phyloP scores from a whole-genome alignment of 768 basidiomycete genomes.

The Podaxis carcinomalis region DNA sequence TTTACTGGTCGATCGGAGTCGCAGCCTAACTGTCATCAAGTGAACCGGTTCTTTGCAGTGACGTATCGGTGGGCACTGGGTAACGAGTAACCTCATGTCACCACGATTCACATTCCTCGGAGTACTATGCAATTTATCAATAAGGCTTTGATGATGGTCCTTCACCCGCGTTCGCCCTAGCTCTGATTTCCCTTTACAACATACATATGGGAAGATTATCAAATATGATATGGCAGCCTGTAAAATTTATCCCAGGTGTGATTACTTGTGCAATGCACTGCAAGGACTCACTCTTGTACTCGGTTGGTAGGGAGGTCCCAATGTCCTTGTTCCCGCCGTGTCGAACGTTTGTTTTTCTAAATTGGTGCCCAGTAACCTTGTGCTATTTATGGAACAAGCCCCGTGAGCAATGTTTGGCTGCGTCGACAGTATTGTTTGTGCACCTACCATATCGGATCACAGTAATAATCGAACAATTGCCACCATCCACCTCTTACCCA shows the following conservation, averaged over 20 bases:
- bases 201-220: neutral
- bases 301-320: neutral
- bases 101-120: too few species aligned
- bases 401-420: constrained; percentile 3
- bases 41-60: neutral
- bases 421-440: neutral
- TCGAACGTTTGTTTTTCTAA: neutral
- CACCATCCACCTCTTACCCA: neutral
- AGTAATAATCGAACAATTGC: constrained; percentile 11
- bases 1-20: neutral
- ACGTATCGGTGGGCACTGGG: neutral
- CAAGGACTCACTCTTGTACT: neutral
- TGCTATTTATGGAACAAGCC: constrained; percentile 1
- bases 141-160: too few species aligned
- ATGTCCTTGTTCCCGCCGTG: constrained; percentile 4
- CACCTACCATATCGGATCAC: constrained; percentile 11
- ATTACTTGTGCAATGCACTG: neutral
- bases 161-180: too few species aligned
- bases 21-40: neutral
- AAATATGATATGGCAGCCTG: neutral
- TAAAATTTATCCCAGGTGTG: neutral
- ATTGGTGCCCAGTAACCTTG: neutral
- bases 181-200: too few species aligned
- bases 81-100: neutral
- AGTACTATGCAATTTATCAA: too few species aligned